Evolutionary conservation across 192 early-diverging fungal genomes (phyloP).

Genomic region (Kickxella alabastrina): DNA sequence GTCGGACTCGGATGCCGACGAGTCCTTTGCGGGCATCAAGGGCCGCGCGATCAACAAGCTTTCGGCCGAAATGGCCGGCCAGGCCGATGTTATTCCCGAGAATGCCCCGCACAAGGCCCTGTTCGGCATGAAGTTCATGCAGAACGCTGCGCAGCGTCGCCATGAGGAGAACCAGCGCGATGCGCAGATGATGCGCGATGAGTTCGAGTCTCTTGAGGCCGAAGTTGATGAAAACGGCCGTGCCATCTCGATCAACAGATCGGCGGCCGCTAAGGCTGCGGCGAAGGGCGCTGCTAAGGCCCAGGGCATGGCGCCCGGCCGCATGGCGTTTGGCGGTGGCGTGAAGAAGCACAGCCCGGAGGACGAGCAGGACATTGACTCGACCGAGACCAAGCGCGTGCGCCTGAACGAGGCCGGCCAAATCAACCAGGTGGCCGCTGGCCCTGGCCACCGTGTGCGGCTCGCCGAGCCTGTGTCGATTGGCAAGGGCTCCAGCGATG

Average conservation of each 20-base stretch:
- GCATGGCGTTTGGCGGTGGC: constrained; percentile 45
- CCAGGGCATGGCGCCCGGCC: constrained; percentile 17
- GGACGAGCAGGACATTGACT: neutral
- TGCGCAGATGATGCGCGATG: constrained; percentile 28
- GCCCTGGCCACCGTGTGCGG: constrained; percentile 53
- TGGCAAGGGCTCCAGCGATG: constrained; percentile 25
- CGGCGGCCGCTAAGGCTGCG: neutral
- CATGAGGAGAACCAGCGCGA: constrained; percentile 48
- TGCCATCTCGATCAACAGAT: constrained; percentile 11
- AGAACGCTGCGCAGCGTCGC: constrained; percentile 65
- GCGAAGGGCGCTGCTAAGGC: neutral
- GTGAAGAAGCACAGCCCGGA: constrained; percentile 6
- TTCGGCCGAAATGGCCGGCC: constrained; percentile 7
- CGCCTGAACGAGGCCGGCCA: constrained; percentile 53
- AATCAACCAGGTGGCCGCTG: constrained; percentile 50
- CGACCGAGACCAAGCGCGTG: constrained; percentile 27
- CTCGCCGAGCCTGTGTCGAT: constrained; percentile 57
- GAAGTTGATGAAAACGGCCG: constrained; percentile 31
- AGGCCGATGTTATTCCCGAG: constrained; percentile 35
- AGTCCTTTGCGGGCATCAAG: constrained; percentile 17
- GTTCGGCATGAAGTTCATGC: constrained; percentile 99
- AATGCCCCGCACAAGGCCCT: constrained; percentile 69
- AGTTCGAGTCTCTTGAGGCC: constrained; percentile 38
- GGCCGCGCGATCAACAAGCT: constrained; percentile 10
- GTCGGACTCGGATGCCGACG: constrained; percentile 18